Evolutionary conservation across 2,329 filamentous ascomycete species (phyloP).

Genomic region (Berkeleyomyces basicola): DNA sequence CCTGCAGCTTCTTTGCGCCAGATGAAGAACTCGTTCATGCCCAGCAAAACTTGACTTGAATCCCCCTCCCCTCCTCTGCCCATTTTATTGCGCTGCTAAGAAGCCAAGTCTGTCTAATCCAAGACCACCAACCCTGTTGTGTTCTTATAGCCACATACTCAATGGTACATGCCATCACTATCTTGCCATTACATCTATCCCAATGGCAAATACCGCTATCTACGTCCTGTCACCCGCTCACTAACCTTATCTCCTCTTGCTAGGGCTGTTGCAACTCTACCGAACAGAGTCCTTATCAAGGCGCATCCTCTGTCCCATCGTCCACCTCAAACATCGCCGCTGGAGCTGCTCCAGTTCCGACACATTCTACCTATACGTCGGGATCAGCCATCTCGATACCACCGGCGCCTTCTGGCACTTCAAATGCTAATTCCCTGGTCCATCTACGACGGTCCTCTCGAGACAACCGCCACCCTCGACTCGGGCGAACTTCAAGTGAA

Average conservation of each 20-base stretch:
- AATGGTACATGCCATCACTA: no score
- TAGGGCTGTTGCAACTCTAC: constrained; percentile 4
- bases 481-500: background rate
- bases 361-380: background rate
- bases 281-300: background rate
- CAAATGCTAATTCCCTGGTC: background rate
- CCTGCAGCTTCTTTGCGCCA: background rate
- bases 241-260: background rate
- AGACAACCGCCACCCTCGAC: background rate
- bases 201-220: background rate
- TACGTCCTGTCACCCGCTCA: background rate
- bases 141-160: background rate
- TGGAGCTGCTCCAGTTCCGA: background rate
- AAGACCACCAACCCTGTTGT: background rate
- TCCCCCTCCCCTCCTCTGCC: background rate
- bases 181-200: no score
- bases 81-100: background rate
- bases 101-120: background rate
- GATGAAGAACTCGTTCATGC: background rate
- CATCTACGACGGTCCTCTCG: background rate
- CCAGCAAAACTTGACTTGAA: background rate
- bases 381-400: background rate
- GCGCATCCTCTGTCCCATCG: background rate
- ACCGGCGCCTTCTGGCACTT: background rate
- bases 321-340: background rate